These are phyloP conservation scores for Gaertneriomyces sp. DNA, from an alignment of 192 early-diverging fungal genomes.

Conservation along the genomic window DNA sequence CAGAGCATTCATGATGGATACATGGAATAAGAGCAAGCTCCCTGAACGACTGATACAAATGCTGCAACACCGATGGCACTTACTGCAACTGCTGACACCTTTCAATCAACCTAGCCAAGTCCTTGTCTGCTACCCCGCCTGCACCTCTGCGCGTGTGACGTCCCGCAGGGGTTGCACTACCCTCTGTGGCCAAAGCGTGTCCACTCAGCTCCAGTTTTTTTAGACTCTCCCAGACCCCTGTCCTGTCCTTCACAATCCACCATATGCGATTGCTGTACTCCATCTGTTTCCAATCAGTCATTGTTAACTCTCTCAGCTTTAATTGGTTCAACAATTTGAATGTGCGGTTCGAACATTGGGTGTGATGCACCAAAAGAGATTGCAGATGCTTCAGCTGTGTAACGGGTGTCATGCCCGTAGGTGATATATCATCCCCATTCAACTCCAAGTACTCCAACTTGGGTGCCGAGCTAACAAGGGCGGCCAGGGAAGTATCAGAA, in stretches of 20 bases:
- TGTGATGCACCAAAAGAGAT: slow-evolving; percentile 41
- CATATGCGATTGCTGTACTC: slow-evolving; percentile 29
- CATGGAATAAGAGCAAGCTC: too few relatives aligned
- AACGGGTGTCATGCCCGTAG: slow-evolving; percentile 17
- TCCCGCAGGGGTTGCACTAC: too few relatives aligned
- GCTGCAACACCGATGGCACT: too few relatives aligned
- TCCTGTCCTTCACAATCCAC: slow-evolving; percentile 21
- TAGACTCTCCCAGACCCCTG: too few relatives aligned
- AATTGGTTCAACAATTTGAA: slow-evolving; percentile 17
- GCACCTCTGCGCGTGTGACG: too few relatives aligned
- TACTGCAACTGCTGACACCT: too few relatives aligned
- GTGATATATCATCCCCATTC: slow-evolving; percentile 39
- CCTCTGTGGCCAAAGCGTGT: too few relatives aligned
- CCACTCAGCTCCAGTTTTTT: too few relatives aligned
- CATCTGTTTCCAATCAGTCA: slow-evolving; percentile 38
- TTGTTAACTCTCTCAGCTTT: slow-evolving; percentile 36
- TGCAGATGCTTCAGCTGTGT: slow-evolving; percentile 26
- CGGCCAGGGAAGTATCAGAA: slow-evolving; percentile 24
- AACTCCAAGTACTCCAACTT: slow-evolving; percentile 43
- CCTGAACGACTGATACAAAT: too few relatives aligned
- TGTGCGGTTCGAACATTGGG: slow-evolving; percentile 25
- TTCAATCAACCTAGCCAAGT: too few relatives aligned
- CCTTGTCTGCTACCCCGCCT: too few relatives aligned
- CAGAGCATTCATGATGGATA: too few relatives aligned
- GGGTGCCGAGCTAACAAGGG: slow-evolving; percentile 18